Evolutionary conservation across 371 early-diverging fungal species (phyloP), one percentile per base, ranked within the genome.

Genomic region (Apophysomyces ossiformis): DNA sequence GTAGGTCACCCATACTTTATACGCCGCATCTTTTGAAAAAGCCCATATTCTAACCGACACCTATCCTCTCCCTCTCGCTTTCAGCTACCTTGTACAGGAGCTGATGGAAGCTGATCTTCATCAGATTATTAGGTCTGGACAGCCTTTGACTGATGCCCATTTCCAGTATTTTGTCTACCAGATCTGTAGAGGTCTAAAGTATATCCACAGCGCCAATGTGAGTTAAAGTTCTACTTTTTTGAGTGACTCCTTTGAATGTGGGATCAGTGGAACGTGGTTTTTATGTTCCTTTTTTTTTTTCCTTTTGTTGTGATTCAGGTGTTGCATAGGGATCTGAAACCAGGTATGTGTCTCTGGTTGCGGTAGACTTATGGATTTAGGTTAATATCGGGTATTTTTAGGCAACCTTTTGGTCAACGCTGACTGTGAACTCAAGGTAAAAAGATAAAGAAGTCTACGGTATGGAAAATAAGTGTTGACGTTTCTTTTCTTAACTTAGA

Each of bases 41-140:
- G n/a, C 36, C 26, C 6, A 8, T 57, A 18, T 21, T 7, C 21
- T 6, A 5, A 46, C 7, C 39, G 13, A 26, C 35, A 1, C 46
- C 0, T 44, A 32, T 15, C 8, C 46, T 37, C 56, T 41, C 47
- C 41, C 3, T 18, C 12, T 16, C 39, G 56, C 16, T 15, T 46
- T n/a, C 68, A 90, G 90, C 61, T 90, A 94, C 69, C 79, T 95
- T 67, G 89, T 93, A 18, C 92, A 96, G 78, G 96, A 95, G 75
- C 80, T 99, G 58, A 99, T 99, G 99, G 99, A 99, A 75, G 98
- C 99, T 44, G 99, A 98, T 78, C 85, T 99, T 64, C 98, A 98
- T 79, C 98, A 96, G 69, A 97, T 99, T 69, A 97, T 99, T 73
- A 91, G 94, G 37, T 96, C 97, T 8, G 96, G 93, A 66, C 99